Base-by-base conservation (phyloP, 2,329 filamentous ascomycete genomes). In the Fusarium citri region DNA sequence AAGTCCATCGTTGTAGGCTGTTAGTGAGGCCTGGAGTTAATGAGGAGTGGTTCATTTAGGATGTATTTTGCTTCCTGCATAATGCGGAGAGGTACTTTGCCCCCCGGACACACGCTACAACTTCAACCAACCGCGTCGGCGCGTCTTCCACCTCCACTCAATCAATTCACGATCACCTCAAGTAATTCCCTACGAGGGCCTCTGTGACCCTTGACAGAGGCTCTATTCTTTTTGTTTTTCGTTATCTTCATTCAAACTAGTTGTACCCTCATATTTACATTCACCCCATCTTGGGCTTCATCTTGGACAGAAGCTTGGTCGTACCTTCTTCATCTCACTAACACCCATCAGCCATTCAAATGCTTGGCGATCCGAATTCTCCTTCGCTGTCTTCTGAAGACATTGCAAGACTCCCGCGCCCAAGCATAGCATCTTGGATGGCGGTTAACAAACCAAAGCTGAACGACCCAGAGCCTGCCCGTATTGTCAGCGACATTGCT, bases 401-500 rank as follows among this genome's bases (percentile, higher is more conserved):
- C 25, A 22, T 41, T 4, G n/a, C 41, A 18, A 69, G 67, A 59
- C 67, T 65, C 28, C 68, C 72, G 48, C 57, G 62, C 31, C 63
- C 65, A 26, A 65, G 63, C 40, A 69, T 68, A 34, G 59, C 59
- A 47, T 59, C 68, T 11, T 75, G 72, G 71, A 64, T 28, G 31
- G 42, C 64, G 8, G 57, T 58, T n/a, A 42, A 65, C 14, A 64
- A 57, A 54, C 42, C 53, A 4, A 72, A 55, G 37, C 49, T 28
- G 10, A 47, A 43, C 15, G 53, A 22, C 3, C 56, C 68, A 4
- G 68, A 71, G 22, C 69, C 68, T 23, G 23, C 64, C 2, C 66
- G 66, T 5, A 68, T 78, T 20, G 68, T 72, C 9, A 79, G 74
- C 58, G 72, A 78, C n/a, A 64, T 72, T 9, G 6, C 66, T 0